Base-by-base conservation (phyloP, 352 stramenopile genomes). In the Pythium volutum region DNA sequence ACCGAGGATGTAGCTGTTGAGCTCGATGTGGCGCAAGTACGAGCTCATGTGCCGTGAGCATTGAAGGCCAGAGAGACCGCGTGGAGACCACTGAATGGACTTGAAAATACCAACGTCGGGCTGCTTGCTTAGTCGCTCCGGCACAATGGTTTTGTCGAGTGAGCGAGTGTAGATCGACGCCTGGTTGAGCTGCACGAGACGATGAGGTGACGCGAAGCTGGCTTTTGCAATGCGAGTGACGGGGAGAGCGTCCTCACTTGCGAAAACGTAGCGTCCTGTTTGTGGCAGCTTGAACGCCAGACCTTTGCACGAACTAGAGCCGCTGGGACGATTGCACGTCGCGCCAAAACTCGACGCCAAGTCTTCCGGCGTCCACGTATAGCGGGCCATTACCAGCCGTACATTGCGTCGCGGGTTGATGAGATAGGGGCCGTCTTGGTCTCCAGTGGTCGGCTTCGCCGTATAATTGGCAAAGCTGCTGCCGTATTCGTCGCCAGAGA, bases 261-360 rank as follows among this genome's bases (percentile, higher is more conserved):
- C 46, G 39, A 62, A 54, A 29, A 62, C 33, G 34, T 49, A 54
- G 18, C 33, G 45, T 3, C 33, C 23, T 2, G 55, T 55, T 3
- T n/a, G 63, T 15, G 67, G 42, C 6, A 84, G 48, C 54, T 81
- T 60, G 45, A 76, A 74, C 53, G 60, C 74, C 39, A 83, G 67
- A 0, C 72, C 75, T 0, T 53, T 47, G 53, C 75, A 83, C 8
- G 71, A 34, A 6, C 72, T 76, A 8, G 74, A 38, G 11, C 51
- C 53, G 8, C 62, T 58, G n/a, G 62, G 46, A 23, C 72, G 48
- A 23, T 66, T 66, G 18, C 75, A 84, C 15, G 64, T 49, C 3
- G 70, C 75, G 7, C 65, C 48, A 52, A 77, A 84, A 20, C 56
- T 41, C 0, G 64, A 25, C 2, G 69, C 62, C 3, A 81, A 14